Evolutionary conservation across 2,329 filamentous ascomycete genomes (phyloP).

Genomic region (Claviceps purpurea): DNA sequence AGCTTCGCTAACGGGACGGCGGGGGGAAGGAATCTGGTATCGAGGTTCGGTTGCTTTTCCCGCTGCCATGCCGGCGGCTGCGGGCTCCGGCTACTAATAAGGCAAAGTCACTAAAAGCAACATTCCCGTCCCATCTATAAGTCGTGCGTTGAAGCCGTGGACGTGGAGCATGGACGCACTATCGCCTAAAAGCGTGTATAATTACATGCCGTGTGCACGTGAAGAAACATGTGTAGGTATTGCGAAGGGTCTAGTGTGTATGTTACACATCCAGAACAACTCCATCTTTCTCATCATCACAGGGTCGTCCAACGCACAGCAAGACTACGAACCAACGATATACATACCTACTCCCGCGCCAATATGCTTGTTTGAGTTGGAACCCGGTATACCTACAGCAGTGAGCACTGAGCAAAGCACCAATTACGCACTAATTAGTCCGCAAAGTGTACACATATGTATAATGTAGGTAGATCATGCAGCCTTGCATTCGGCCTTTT

Average conservation of each 20-base stretch:
- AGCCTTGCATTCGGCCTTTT: too few species aligned
- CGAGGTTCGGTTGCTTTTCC: neutral
- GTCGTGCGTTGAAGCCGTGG: neutral
- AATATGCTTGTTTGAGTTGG: too few species aligned
- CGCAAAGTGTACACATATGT: too few species aligned
- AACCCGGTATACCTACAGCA: too few species aligned
- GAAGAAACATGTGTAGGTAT: neutral
- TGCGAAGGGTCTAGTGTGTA: neutral
- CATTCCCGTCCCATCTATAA: neutral
- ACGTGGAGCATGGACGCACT: neutral
- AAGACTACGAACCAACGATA: too few species aligned
- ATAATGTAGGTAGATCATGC: too few species aligned
- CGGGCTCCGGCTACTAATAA: neutral
- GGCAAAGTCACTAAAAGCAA: neutral
- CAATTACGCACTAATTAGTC: too few species aligned
- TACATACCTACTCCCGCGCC: too few species aligned
- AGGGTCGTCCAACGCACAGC: neutral
- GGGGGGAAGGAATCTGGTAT: neutral
- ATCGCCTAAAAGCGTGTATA: neutral
- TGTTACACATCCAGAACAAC: neutral
- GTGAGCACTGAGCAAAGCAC: too few species aligned
- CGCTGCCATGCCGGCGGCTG: neutral
- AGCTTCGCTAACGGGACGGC: neutral
- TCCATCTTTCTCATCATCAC: neutral
- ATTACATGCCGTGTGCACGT: neutral